Base-by-base conservation (phyloP, 169 alveolate species). In the Cryptosporidium viatorum region DNA sequence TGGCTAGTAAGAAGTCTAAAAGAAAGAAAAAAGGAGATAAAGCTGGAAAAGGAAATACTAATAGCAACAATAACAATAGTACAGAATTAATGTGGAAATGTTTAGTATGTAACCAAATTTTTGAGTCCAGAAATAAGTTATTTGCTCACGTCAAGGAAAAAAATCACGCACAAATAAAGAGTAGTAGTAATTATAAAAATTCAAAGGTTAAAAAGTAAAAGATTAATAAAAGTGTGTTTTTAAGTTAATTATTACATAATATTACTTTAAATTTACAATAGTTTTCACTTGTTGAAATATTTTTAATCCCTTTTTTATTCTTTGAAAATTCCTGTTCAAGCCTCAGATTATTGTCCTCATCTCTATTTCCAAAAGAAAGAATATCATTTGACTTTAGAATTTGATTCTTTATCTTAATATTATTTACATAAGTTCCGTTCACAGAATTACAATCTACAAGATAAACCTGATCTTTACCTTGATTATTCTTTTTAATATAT, bases 81-180 rank as follows among this genome's bases (percentile, higher is more conserved):
- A 33, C 26, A 35, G 55, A 58, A 26, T 18, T 39, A 7, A 59
- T 65, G 43, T 80, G 89, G 89, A 80, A 62, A 80, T 80, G 89
- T 62, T 45, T 80, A 8, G 74, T 62, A n/a, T 80, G 89, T 62
- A 23, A 12, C 37, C 55, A 65, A 26, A 35, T 39, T 31, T 80
- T 80, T 65, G 89, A 80, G 39, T 92, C 94, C 18, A 80, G 94
- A 86, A 92, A 92, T 74, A 92, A 92, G 67, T 50, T 92, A 52
- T 92, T 92, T 86, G 60, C 69, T 29, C 94, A 92, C 51, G 92
- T 92, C 45, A 85, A 92, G 43, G 84, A 69, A 8, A 84, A 86
- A 39, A 91, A 92, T 21, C 94, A 92, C 51, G 91, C 91, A 21
- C 86, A 89, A n/a, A 71, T 87, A 41, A 86, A 86, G 58, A 84